Conservation (phyloP, 495 filamentous ascomycete genomes). For the Aspergillus bridgeri region DNA sequence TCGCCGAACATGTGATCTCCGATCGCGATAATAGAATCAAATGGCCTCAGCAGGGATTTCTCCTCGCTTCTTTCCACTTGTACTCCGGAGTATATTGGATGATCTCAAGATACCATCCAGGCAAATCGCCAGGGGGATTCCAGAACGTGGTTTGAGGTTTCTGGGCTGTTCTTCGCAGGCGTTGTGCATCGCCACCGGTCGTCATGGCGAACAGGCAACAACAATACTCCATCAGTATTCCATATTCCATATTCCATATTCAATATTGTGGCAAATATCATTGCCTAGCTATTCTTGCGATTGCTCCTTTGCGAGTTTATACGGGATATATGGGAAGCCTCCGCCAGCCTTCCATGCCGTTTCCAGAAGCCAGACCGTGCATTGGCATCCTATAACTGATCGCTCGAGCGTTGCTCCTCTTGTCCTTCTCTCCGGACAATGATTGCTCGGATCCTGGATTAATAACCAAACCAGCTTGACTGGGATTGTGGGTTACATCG, state of each 20-base stretch:
- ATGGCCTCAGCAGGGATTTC: not conserved
- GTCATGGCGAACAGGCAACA: not conserved
- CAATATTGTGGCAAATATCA: no score
- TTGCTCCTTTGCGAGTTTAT: not conserved
- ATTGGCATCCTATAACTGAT: not conserved
- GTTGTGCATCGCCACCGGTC: not conserved
- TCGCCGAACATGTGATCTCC: constrained; percentile 12
- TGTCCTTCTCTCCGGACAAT: not conserved
- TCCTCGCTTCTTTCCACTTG: not conserved
- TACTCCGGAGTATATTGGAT: no score
- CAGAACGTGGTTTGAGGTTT: not conserved
- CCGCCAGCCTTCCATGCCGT: not conserved
- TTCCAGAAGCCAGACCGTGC: not conserved
- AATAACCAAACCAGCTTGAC: not conserved
- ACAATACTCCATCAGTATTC: no score
- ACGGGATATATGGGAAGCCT: no score
- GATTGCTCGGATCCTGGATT: not conserved
- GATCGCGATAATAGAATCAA: not conserved
- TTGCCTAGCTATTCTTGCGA: no score
- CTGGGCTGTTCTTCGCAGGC: not conserved
- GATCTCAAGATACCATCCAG: not conserved
- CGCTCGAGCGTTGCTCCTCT: not conserved
- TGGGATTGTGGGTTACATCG: not conserved
- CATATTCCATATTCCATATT: no score
- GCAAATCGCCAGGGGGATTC: not conserved